These are phyloP conservation scores for Exophiala sp. DNA, from an alignment of 2,329 filamentous ascomycete species.

Conservation along the genomic window DNA sequence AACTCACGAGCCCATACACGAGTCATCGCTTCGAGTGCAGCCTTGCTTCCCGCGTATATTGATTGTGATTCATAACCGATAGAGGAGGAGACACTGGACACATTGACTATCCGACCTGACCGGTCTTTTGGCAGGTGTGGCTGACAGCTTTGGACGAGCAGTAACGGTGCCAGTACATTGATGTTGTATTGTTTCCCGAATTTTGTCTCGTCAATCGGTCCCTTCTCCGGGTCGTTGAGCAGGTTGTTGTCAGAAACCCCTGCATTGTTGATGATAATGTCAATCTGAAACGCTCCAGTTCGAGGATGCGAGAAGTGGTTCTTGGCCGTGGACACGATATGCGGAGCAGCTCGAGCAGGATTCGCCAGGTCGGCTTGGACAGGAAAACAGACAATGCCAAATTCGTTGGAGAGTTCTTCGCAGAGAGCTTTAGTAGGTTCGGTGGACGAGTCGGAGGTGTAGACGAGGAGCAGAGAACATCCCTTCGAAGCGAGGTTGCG, in stretches of 20 bases:
- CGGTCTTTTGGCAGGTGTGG: constrained; percentile 56
- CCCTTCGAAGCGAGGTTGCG: constrained; percentile 72
- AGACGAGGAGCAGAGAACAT: constrained; percentile 66
- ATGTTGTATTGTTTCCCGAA: constrained; percentile 56
- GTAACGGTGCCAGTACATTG: constrained; percentile 57
- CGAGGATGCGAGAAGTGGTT: constrained; percentile 57
- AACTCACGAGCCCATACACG: constrained; percentile 59
- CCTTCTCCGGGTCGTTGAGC: constrained; percentile 55
- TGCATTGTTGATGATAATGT: constrained; percentile 35
- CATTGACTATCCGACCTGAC: constrained; percentile 56
- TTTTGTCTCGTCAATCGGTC: constrained; percentile 44
- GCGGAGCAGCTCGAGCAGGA: constrained; percentile 53
- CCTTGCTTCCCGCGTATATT: constrained; percentile 62
- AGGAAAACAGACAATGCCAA: constrained; percentile 59
- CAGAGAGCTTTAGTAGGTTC: constrained; percentile 54
- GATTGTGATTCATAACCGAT: constrained; percentile 54
- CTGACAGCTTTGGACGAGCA: constrained; percentile 54
- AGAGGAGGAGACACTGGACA: constrained; percentile 53
- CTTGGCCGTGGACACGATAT: constrained; percentile 58
- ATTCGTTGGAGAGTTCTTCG: constrained; percentile 50
- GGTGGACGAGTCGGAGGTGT: constrained; percentile 62
- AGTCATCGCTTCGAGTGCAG: constrained; percentile 61
- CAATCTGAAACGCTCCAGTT: constrained; percentile 40
- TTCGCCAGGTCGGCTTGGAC: constrained; percentile 68
- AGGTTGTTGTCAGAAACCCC: constrained; percentile 45